Evolutionary conservation across 176 grass and related monocot species (phyloP), one percentile per base, ranked within the genome.

Genomic region (Pontederia paniculata): DNA sequence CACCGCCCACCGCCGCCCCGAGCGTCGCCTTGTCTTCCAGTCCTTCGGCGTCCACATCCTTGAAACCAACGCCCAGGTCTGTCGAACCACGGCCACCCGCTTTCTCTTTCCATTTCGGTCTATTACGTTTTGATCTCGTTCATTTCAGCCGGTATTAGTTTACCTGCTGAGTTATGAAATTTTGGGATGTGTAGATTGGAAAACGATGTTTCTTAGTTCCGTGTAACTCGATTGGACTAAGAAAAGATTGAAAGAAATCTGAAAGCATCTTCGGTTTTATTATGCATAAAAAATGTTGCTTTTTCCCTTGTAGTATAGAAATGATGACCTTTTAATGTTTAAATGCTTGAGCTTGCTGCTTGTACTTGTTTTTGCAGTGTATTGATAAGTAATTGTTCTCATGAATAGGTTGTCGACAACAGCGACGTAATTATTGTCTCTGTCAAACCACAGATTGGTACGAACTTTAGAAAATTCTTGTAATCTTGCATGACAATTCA

Each of bases 401-500:
- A 10, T 58, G 50, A 18, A 18, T 23, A 98, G 94, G 83, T 98
- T 8, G 87, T 88, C 1, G 75, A 88, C 9, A 80, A 82, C 18
- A 98, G 94, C 4, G 87, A 98, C 63, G 75, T 98, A 41, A 70
- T 98, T 70, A 74, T 93, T 65, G 87, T 98, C 65, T 91, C 94
- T 12, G 87, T 98, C 8, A 98, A 98, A 47, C 94, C 94, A 66
- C 87, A 98, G 83, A 73, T 84, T 4, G 87, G 94, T 93, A 83
- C 52, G 68, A 1, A 50, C 52, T 69, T 55, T 52, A 11, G 2
- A 5, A 0, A 43, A 48, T 0, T 10, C 56, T 56, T 50, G 10
- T 17, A 17, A 58, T 66, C 9, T 18, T 23, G 17, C 15, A 42
- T 19, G 13, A 17, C 23, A 22, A 3, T 49, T 9, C n/a, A 69